Evolutionary conservation across 2,329 filamentous ascomycete species (phyloP), one percentile per base, ranked within the genome.

Genomic region (Alternaria atra): DNA sequence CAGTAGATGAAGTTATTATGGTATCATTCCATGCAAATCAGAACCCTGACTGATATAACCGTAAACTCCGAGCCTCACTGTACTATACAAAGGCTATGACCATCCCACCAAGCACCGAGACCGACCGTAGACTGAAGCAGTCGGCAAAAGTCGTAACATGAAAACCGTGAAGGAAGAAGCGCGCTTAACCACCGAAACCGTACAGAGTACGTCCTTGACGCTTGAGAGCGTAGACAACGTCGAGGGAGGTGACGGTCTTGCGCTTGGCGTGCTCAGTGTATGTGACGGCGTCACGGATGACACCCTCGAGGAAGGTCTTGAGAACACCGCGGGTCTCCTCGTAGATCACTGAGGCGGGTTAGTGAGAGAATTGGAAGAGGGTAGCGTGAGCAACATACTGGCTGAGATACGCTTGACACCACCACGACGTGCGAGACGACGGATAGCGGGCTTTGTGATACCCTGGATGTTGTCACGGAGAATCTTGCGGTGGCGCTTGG

Each of bases 251-350:
- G 80, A 92, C 90, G 13, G 90, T 92, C 89, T 92, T 91, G 82
- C 90, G 88, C 88, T 91, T 92, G 83, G 90, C 90, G 84, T 91
- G 89, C 84, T 91, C 89, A 58, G 89, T 91, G 84, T 91, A 91
- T 77, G 89, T 91, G 82, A 91, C 89, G 64, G 89, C 89, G 69
- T 91, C 89, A 80, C 89, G 89, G 76, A 91, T 91, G 81, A 91
- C 89, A 77, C 87, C 85, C 83, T 91, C 89, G 68, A 91, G 88
- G 87, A 91, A 91, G 73, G 89, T 89, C 87, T 91, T 91, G 77
- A 91, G 87, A 66, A 91, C 89, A 85, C 89, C 88, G 70, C 89
- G 89, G 67, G 89, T 91, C 85, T 91, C 89, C 81, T 91, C 89
- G 85, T 91, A 91, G 83, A 91, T 91, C 89, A 91, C 86, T 86